phyloP scores from a whole-genome alignment of 768 basidiomycete species.

The Kwoniella newhampshirensis region DNA sequence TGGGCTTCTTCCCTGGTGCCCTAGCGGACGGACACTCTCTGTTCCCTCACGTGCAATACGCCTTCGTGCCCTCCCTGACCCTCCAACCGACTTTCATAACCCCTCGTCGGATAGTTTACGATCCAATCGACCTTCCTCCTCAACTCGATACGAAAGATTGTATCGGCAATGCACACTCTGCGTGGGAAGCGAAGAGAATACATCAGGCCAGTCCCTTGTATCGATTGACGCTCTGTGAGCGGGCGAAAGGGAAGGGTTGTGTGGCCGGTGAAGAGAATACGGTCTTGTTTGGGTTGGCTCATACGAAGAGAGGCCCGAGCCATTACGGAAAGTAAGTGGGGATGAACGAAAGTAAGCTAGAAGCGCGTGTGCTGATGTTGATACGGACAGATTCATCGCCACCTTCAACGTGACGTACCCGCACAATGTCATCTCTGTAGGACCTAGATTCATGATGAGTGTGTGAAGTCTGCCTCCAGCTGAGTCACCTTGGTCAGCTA shows the following conservation, averaged over 20 bases:
- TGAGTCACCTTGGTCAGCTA: too few relatives aligned
- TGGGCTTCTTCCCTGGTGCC: constrained; percentile 18
- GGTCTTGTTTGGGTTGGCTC: constrained; percentile 11
- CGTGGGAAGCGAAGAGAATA: constrained; percentile 6
- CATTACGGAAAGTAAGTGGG: constrained; percentile 7
- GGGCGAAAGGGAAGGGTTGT: constrained; percentile 7
- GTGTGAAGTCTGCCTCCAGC: neutral
- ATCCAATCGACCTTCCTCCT: neutral
- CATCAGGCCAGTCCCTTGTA: constrained; percentile 20
- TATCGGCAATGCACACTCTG: constrained; percentile 7
- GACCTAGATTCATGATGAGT: constrained; percentile 13
- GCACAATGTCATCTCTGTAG: constrained; percentile 21
- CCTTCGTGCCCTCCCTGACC: constrained; percentile 9
- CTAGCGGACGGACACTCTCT: constrained; percentile 6
- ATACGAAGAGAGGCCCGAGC: constrained; percentile 3
- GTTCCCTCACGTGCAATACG: constrained; percentile 18
- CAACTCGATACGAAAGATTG: neutral
- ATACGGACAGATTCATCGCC: constrained; percentile 9
- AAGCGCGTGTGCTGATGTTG: too few relatives aligned
- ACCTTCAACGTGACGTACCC: constrained; percentile 18
- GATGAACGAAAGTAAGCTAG: neutral
- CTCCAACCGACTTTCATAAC: constrained; percentile 7
- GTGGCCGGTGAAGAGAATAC: constrained; percentile 12
- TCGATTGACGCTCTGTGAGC: constrained; percentile 17
- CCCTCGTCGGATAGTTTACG: constrained; percentile 1